A percentile compares a stretch with the other conserved stretches of the same genome.
Conservation (phyloP, 1,284 basidiomycete genomes). For the Papiliotrema nemorosa region DNA sequence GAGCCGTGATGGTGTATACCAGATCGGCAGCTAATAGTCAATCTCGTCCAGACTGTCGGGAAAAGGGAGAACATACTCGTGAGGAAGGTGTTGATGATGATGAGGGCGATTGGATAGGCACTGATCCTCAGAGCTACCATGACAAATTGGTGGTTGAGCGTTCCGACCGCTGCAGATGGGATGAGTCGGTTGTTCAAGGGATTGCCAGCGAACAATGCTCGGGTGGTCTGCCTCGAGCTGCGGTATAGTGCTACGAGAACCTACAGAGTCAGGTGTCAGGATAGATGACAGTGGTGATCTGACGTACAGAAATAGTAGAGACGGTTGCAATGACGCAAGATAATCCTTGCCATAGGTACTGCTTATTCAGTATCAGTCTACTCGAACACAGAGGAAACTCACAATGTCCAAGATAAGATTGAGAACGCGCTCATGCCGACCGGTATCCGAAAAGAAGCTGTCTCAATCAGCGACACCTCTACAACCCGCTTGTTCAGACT, state of each 20-base stretch:
- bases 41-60: too few species aligned
- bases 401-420: conserved; percentile 23
- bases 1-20: not conserved
- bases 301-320: conserved; percentile 18
- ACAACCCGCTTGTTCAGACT: too few species aligned
- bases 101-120: conserved; percentile 21
- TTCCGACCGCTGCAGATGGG: not conserved
- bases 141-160: conserved; percentile 11
- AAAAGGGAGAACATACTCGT: too few species aligned
- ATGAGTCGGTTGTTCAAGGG: too few species aligned
- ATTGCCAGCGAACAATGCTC: too few species aligned
- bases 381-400: too few species aligned
- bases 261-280: too few species aligned
- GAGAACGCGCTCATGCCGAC: conserved; percentile 5
- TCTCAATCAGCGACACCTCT: not conserved
- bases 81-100: conserved; percentile 25
- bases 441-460: conserved; percentile 2
- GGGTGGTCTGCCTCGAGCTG: not conserved
- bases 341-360: conserved; percentile 26
- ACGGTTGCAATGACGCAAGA: conserved; percentile 18
- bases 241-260: not conserved
- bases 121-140: conserved; percentile 24
- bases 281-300: too few species aligned
- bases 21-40: not conserved
- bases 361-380: not conserved